These are phyloP conservation scores for Adenanthera pavonina DNA, from an alignment of 306 rosid genomes.

Conservation along the genomic window DNA sequence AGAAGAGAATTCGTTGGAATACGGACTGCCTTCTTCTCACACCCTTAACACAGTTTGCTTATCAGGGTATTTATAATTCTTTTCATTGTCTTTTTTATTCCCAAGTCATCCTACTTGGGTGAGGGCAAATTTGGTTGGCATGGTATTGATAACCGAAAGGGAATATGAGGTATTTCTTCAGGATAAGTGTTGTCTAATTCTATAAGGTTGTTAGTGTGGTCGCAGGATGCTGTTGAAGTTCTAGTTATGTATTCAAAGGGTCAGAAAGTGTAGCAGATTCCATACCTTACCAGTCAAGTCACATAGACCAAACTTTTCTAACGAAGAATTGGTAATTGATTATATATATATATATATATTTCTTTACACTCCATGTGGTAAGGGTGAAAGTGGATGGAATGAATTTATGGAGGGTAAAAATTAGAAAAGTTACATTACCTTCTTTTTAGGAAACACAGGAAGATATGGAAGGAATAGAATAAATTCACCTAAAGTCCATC, in stretches of 20 bases:
- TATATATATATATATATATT: neutral
- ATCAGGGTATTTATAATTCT: constrained; percentile 68
- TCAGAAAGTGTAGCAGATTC: constrained; percentile 23
- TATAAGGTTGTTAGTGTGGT: constrained; percentile 18
- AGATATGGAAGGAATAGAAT: neutral
- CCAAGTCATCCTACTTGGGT: neutral
- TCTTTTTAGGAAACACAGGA: neutral
- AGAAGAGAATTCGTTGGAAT: constrained; percentile 91
- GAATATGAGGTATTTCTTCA: neutral
- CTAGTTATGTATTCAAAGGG: constrained; percentile 19
- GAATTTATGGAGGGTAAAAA: neutral
- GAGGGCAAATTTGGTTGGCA: neutral
- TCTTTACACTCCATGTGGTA: neutral
- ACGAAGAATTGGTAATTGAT: neutral
- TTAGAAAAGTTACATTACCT: neutral
- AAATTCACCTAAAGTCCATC: neutral
- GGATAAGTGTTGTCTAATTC: constrained; percentile 18
- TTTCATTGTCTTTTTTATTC: constrained; percentile 23
- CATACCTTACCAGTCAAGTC: constrained; percentile 37
- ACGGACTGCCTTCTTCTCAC: constrained; percentile 98
- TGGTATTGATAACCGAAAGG: neutral
- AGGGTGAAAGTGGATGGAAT: neutral
- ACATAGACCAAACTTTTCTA: neutral
- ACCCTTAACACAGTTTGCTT: constrained; percentile 94
- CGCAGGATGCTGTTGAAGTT: constrained; percentile 24